These are phyloP conservation scores for Amylostereum areolatum DNA, from an alignment of 1,284 basidiomycete genomes.

Conservation along the genomic window DNA sequence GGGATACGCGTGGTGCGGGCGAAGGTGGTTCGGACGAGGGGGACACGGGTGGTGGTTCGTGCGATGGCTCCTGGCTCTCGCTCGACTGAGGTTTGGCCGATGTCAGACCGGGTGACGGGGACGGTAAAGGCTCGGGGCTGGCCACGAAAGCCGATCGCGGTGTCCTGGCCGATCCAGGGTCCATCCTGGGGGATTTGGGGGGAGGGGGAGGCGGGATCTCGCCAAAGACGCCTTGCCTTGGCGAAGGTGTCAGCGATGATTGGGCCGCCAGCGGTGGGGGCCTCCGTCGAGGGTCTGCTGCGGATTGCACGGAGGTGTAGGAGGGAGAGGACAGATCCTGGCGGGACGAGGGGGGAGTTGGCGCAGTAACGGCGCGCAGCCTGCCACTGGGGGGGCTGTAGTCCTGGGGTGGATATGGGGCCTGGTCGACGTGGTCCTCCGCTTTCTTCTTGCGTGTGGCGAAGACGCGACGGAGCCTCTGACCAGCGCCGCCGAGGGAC, in stretches of 20 bases:
- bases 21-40: not conserved
- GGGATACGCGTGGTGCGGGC: not conserved
- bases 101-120: constrained; percentile 15
- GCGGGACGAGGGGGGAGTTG: constrained; percentile 8
- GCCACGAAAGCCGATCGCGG: not conserved
- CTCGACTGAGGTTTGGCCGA: constrained; percentile 6
- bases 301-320: constrained; percentile 5
- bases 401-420: too few species aligned
- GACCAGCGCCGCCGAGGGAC: constrained; percentile 35
- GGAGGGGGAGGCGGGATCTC: constrained; percentile 6
- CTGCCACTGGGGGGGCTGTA: constrained; percentile 18
- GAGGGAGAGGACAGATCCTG: constrained; percentile 11
- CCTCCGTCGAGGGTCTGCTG: not conserved
- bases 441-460: constrained; percentile 59
- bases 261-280: not conserved
- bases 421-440: constrained; percentile 29
- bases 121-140: constrained; percentile 14
- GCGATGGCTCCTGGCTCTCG: not conserved
- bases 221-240: not conserved
- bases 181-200: constrained; percentile 3
- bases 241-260: constrained; percentile 7
- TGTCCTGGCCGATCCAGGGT: too few species aligned
- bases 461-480: constrained; percentile 59
- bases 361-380: constrained; percentile 14
- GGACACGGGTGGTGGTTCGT: not conserved